These are phyloP conservation scores for Capsicum rhomboideum DNA, from an alignment of 257 asterid species.

Conservation along the genomic window DNA sequence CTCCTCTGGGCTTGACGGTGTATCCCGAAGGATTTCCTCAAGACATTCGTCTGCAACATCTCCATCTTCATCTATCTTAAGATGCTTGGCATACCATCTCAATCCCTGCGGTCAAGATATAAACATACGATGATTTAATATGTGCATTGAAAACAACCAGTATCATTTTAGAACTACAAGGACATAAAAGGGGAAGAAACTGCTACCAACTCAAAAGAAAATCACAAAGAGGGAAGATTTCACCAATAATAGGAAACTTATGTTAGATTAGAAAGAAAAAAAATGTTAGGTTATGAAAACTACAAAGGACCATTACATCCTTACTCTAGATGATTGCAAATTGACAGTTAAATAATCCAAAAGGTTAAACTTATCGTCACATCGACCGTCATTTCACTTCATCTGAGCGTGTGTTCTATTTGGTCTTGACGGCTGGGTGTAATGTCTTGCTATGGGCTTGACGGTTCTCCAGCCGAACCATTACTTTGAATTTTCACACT, in stretches of 20 bases:
- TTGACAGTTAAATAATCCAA: no score
- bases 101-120: constrained; percentile 53
- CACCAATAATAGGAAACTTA: no score
- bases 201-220: neutral
- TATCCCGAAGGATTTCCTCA: constrained; percentile 37
- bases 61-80: constrained; percentile 89
- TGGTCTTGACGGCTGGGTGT: no score
- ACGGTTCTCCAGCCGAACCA: no score
- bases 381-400: no score
- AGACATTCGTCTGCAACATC: constrained; percentile 95
- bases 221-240: neutral
- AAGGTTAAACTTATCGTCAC: no score
- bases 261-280: neutral
- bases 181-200: neutral
- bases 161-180: neutral
- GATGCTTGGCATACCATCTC: constrained; percentile 76
- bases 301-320: neutral
- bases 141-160: neutral
- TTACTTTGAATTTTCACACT: no score
- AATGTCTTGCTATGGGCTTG: no score
- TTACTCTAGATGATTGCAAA: neutral
- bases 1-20: constrained; percentile 22
- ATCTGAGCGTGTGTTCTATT: no score
- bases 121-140: neutral
- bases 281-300: neutral